Conservation (phyloP, 2,329 filamentous ascomycete species). For the Pyrenophora seminiperda region DNA sequence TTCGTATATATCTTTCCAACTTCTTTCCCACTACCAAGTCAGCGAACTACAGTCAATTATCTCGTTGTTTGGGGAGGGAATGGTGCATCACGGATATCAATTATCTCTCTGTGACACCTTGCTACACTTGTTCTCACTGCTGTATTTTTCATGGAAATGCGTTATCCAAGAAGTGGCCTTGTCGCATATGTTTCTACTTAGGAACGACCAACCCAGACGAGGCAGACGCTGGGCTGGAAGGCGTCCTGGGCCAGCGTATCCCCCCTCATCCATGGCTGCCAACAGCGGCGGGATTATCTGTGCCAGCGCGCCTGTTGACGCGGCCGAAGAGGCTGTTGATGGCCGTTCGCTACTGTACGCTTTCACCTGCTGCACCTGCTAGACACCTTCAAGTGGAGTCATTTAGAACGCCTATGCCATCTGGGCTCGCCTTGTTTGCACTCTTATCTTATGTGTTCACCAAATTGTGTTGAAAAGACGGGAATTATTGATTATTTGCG, state of each 20-base stretch:
- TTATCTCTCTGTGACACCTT: neutral
- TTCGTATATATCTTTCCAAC: conserved; percentile 1
- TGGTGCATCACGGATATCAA: too few species aligned
- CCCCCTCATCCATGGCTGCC: conserved; percentile 49
- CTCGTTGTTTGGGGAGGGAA: neutral
- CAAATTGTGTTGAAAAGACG: too few species aligned
- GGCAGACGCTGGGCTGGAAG: conserved; percentile 79
- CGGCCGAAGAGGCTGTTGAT: conserved; percentile 49
- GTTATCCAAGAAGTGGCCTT: conserved; percentile 25
- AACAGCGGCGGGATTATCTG: conserved; percentile 50
- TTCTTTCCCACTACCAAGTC: neutral
- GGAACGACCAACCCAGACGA: conserved; percentile 66
- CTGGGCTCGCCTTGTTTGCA: too few species aligned
- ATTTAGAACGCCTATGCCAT: neutral
- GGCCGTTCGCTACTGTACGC: conserved; percentile 50
- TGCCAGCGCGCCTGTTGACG: conserved; percentile 34
- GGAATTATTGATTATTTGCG: neutral
- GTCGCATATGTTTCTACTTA: conserved; percentile 4
- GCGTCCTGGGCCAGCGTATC: conserved; percentile 57
- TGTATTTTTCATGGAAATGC: conserved; percentile 25
- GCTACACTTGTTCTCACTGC: neutral
- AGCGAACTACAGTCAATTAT: neutral
- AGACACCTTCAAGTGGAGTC: too few species aligned
- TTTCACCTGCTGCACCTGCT: too few species aligned
- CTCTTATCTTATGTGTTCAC: neutral